Base-by-base conservation (phyloP, 306 rosid species). In the Hippophae tibetana region DNA sequence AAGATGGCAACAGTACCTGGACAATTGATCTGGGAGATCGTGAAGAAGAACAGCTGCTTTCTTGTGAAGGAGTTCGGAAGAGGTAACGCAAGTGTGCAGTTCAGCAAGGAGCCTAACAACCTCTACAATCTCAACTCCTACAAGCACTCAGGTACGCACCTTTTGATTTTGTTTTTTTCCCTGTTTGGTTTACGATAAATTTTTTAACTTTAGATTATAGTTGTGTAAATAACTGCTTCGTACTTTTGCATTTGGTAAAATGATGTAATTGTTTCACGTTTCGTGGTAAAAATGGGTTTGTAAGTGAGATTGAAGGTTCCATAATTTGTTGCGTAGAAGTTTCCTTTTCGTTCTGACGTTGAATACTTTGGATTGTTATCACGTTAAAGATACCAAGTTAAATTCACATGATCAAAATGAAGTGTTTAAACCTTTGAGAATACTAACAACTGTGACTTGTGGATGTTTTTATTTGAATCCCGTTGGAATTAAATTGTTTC, bases 1-100 rank as follows among this genome's bases (percentile, higher is more conserved):
- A 53, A 4, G 57, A 87, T 89, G 97, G 76, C 90, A 43, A 72
- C 82, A 5, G 84, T 89, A 47, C 84, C 97, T 14, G 97, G 89
- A 43, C 90, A 72, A 18, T 73, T 86, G 52, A 59, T 89, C 31
- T 89, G 95, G 95, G 92, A 86, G 86, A 80, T 89, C 53, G 94
- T 89, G 58, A 85, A 89, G 90, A 83, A 62, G 69, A 83, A 86
- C 81, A 89, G 75, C 75, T 89, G 74, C 0, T 89, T 83, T 6
- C 65, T 89, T 64, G 92, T 89, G 12, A 89, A 86, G 40, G 78
- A 89, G 74, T 89, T 89, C 8, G 95, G 97, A n/a, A 81, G 78
- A 7, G 86, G 90, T 59, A 82, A 82, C 47, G 85, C 81, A 13
- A 72, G 95, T 38, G 78, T 89, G 7, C 67, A 77, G 60, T 89